These are phyloP conservation scores for Pichia ethanolica DNA, from an alignment of 805 yeast species.

Conservation along the genomic window DNA sequence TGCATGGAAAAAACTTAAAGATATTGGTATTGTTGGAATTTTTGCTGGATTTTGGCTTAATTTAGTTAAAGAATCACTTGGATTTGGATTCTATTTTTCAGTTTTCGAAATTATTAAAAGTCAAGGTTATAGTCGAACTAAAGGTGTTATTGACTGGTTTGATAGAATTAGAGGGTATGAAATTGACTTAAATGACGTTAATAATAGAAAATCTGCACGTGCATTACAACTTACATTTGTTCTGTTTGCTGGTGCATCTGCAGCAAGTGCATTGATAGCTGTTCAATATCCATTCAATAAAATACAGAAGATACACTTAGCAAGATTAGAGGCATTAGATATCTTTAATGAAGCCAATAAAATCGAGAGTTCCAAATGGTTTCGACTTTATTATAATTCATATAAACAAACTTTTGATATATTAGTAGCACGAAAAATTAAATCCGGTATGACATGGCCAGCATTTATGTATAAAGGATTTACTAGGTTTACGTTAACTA, in stretches of 20 bases:
- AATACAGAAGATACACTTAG: conserved; percentile 70
- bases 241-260: conserved; percentile 79
- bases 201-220: conserved; percentile 26
- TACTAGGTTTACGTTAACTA: conserved; percentile 57
- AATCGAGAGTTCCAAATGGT: conserved; percentile 21
- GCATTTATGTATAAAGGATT: conserved; percentile 77
- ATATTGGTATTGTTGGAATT: conserved; percentile 75
- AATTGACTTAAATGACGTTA: conserved; percentile 15
- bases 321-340: conserved; percentile 75
- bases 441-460: conserved; percentile 49
- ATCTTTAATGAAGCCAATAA: conserved; percentile 38
- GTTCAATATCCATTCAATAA: conserved; percentile 80
- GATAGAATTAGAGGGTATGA: conserved; percentile 10
- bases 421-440: conserved; percentile 43
- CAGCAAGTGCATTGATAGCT: conserved; percentile 67
- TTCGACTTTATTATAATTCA: conserved; percentile 59
- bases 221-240: conserved; percentile 62
- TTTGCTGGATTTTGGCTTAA: conserved; percentile 86
- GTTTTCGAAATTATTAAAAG: conserved; percentile 76
- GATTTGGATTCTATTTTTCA: conserved; percentile 78
- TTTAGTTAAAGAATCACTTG: conserved; percentile 67
- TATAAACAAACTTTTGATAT: conserved; percentile 70
- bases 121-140: conserved; percentile 45
- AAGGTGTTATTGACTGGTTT: conserved; percentile 34
- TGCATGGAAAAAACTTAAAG: conserved; percentile 57